Evolutionary conservation across 805 yeast genomes (phyloP), one percentile per base, ranked within the genome.

Genomic region (Ogataea saltuana): DNA sequence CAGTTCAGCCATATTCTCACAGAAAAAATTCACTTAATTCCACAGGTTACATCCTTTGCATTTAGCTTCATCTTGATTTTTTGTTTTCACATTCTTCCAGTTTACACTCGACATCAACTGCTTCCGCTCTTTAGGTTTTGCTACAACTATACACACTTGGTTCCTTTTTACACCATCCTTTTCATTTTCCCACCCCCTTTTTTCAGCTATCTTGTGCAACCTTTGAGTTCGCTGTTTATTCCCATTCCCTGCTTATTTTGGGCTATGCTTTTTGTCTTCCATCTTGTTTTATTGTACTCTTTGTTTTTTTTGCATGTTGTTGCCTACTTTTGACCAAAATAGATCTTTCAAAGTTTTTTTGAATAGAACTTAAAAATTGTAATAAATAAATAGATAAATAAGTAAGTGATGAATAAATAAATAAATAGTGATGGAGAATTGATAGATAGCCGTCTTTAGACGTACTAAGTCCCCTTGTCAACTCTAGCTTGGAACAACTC

Each of bases 401-500:
- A 36, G 34, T 41, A 42, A 29, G 36, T 42, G 25, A 44, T 41
- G 38, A 35, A 36, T 41, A 44, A 33, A 34, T 38, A 26, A 44
- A 45, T 39, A 44, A 44, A 46, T 35, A 42, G 26, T 28, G 40
- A 26, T 31, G 25, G 39, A 30, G 42, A 42, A 41, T 33, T 39
- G 41, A 37, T 42, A 38, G 26, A 18, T n/a, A 35, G 16, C 11
- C 25, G 29, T 17, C 17, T 26, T 35, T 32, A 23, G 13, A 4
- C 4, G 15, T 8, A 8, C 49, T 46, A 48, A 15, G 39, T 33
- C 4, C 60, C 60, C 44, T 62, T 63, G 48, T 72, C 78, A 31
- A 67, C 60, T 50, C 74, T 67, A n/a, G 73, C 73, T 44, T 63
- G 65, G 50, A 58, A 68, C 45, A 71, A 45, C 37, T 68, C 74